These are phyloP conservation scores for Penicillium macrosclerotiorum DNA, from an alignment of 495 filamentous ascomycete genomes.

Conservation along the genomic window DNA sequence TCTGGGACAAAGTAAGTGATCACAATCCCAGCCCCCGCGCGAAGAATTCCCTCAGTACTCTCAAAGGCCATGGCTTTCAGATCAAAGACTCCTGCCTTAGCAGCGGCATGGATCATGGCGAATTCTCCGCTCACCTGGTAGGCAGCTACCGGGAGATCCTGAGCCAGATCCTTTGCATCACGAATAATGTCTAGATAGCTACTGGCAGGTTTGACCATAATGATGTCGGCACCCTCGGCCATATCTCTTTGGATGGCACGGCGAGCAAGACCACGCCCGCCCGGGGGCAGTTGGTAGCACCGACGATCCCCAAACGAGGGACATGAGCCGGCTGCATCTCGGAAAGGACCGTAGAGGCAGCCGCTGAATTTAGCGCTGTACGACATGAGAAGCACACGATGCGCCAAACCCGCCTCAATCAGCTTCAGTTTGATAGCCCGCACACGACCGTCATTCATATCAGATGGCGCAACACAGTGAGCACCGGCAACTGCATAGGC, in stretches of 20 bases:
- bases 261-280: slow-evolving; percentile 87
- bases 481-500: slow-evolving; percentile 91
- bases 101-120: slow-evolving; percentile 95
- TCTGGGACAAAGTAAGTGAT: slow-evolving; percentile 93
- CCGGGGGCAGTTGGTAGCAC: slow-evolving; percentile 94
- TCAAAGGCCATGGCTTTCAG: slow-evolving; percentile 95
- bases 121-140: slow-evolving; percentile 98
- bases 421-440: slow-evolving; percentile 95
- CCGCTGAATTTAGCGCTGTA: slow-evolving; percentile 97
- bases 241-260: slow-evolving; percentile 90
- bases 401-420: slow-evolving; percentile 86
- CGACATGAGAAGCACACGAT: slow-evolving; percentile 89
- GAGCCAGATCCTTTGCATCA: slow-evolving; percentile 90
- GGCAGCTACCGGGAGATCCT: slow-evolving; percentile 85
- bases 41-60: slow-evolving; percentile 84
- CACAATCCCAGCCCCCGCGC: slow-evolving; percentile 89
- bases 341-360: slow-evolving; percentile 94
- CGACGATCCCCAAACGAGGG: slow-evolving; percentile 92
- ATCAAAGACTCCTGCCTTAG: slow-evolving; percentile 97
- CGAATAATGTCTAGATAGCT: slow-evolving; percentile 95
- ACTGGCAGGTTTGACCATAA: slow-evolving; percentile 97
- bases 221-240: slow-evolving; percentile 90
- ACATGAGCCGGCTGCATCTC: slow-evolving; percentile 88
- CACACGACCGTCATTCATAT: slow-evolving; percentile 98
- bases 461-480: slow-evolving; percentile 93